A percentile compares a stretch with the other conserved stretches of the same genome.
phyloP scores from a whole-genome alignment of 257 asterid genomes.

The Eucommia ulmoides region DNA sequence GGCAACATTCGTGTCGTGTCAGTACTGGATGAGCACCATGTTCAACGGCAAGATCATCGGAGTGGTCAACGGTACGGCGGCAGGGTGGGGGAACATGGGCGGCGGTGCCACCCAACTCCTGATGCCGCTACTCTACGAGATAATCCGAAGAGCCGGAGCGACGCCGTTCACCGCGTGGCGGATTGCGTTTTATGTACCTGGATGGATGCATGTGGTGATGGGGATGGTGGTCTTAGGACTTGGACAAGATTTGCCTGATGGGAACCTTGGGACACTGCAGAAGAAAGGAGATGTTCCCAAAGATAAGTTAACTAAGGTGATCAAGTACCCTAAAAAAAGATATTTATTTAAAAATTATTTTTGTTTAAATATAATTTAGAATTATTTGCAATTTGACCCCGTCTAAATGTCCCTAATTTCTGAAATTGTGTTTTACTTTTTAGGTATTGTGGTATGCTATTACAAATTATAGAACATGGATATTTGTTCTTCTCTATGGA shows the following conservation, averaged over 20 bases:
- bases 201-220: slow-evolving; percentile 36
- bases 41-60: no score
- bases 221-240: slow-evolving; percentile 32
- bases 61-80: no score
- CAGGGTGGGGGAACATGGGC: no score
- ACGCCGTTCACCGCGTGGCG: slow-evolving; percentile 53
- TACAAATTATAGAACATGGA: no score
- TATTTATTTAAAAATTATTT: background rate
- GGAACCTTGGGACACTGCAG: slow-evolving; percentile 26
- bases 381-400: no score
- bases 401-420: no score
- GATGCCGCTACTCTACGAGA: slow-evolving; percentile 42
- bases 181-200: slow-evolving; percentile 43
- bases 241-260: slow-evolving; percentile 59
- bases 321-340: background rate
- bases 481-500: slow-evolving; percentile 44
- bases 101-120: slow-evolving; percentile 50
- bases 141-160: slow-evolving; percentile 25
- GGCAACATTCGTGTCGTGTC: no score
- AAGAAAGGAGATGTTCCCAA: slow-evolving; percentile 30
- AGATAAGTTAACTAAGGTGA: slow-evolving; percentile 32
- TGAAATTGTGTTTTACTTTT: background rate
- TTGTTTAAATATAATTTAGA: no score
- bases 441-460: slow-evolving; percentile 37
- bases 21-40: no score